phyloP scores from a whole-genome alignment of 768 basidiomycete genomes.

The Tricholoma terreum region DNA sequence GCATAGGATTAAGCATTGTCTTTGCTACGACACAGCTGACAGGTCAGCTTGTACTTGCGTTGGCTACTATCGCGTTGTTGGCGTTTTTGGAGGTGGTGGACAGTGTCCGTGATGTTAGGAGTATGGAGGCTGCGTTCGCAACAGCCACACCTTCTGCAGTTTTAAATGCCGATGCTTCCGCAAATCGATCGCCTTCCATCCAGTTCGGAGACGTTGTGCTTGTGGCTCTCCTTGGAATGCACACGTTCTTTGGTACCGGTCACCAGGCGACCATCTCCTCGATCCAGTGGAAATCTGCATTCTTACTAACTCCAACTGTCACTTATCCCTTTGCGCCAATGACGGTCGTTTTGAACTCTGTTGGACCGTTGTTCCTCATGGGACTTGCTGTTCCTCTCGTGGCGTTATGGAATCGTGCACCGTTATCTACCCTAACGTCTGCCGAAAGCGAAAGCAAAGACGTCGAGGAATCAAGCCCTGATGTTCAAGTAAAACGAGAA shows the following conservation, averaged over 20 bases:
- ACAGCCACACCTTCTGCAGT: slow-evolving; percentile 44
- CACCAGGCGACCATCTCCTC: slow-evolving; percentile 88
- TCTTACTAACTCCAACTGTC: slow-evolving; percentile 70
- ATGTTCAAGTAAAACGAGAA: slow-evolving; percentile 34
- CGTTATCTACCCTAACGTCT: slow-evolving; percentile 31
- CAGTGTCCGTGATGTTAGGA: slow-evolving; percentile 69
- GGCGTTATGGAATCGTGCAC: slow-evolving; percentile 81
- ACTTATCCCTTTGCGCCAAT: slow-evolving; percentile 71
- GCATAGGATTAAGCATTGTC: slow-evolving; percentile 56
- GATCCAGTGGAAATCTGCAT: slow-evolving; percentile 95
- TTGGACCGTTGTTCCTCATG: slow-evolving; percentile 70
- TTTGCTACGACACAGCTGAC: slow-evolving; percentile 73
- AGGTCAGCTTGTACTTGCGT: slow-evolving; percentile 73
- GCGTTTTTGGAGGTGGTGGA: slow-evolving; percentile 80
- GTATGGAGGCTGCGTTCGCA: slow-evolving; percentile 49
- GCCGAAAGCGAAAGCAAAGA: slow-evolving; percentile 1
- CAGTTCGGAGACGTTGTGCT: slow-evolving; percentile 69
- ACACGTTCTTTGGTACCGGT: slow-evolving; percentile 84
- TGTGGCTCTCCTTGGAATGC: slow-evolving; percentile 71
- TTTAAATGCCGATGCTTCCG: slow-evolving; percentile 30
- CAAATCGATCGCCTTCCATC: slow-evolving; percentile 33
- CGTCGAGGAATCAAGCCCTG: slow-evolving; percentile 16
- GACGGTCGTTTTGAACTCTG: slow-evolving; percentile 73
- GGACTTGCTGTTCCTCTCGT: slow-evolving; percentile 65
- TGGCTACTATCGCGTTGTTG: slow-evolving; percentile 64